Evolutionary conservation across 176 grass and related monocot species (phyloP).

Genomic region (Dendrocalamus sinicus): DNA sequence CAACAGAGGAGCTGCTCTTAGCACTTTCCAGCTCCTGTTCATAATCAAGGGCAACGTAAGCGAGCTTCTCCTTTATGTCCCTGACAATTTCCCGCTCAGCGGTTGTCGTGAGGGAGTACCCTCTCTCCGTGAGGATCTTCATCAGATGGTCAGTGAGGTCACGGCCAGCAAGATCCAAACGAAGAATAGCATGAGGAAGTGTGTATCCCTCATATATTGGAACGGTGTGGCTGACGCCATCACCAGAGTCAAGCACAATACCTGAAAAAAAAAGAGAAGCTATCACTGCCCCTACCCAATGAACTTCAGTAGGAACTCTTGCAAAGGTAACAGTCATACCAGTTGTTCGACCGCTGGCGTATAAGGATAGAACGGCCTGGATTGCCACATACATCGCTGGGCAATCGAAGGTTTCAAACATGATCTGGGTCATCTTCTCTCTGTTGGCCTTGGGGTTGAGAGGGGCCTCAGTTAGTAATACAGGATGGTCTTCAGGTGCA

Average conservation of each 20-base stretch:
- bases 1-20: constrained; percentile 77
- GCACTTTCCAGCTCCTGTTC: constrained; percentile 76
- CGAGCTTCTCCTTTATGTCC: constrained; percentile 86
- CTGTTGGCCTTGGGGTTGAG: constrained; percentile 91
- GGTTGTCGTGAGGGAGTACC: constrained; percentile 78
- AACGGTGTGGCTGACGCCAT: constrained; percentile 88
- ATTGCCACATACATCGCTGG: constrained; percentile 91
- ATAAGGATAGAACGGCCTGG: constrained; percentile 84
- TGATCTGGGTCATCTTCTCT: constrained; percentile 95
- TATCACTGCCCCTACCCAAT: background rate
- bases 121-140: constrained; percentile 93
- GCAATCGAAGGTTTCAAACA: constrained; percentile 84
- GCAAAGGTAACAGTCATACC: constrained; percentile 49
- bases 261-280: constrained; percentile 23
- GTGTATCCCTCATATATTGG: constrained; percentile 90
- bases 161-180: constrained; percentile 85
- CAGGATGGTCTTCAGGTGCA: constrained; percentile 77
- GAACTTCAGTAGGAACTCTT: background rate
- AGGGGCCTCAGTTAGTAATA: constrained; percentile 77
- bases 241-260: constrained; percentile 88
- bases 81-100: constrained; percentile 89
- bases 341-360: constrained; percentile 83
- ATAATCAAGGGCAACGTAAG: constrained; percentile 77
- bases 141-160: constrained; percentile 80
- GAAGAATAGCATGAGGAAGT: constrained; percentile 87